These are phyloP conservation scores for Globisporangium nagaii DNA, from an alignment of 352 stramenopile genomes.

Conservation along the genomic window DNA sequence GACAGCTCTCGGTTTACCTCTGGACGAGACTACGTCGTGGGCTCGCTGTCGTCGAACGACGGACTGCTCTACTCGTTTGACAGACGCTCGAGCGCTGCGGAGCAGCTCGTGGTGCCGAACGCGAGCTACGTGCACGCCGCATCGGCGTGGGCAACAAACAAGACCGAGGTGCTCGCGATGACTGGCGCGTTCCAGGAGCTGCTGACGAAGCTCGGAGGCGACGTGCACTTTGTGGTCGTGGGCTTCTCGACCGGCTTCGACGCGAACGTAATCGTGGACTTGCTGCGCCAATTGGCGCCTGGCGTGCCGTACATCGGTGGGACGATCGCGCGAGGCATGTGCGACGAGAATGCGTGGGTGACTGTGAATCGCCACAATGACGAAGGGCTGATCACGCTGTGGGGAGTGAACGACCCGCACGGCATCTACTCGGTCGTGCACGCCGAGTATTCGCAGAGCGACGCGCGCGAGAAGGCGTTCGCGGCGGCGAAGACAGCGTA, in stretches of 20 bases:
- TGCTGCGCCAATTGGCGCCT: constrained; percentile 68
- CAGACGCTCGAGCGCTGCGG: constrained; percentile 33
- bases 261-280: constrained; percentile 61
- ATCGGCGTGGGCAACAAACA: constrained; percentile 70
- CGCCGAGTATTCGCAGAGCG: constrained; percentile 73
- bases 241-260: constrained; percentile 83
- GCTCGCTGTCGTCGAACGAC: constrained; percentile 23
- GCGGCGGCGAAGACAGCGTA: constrained; percentile 65
- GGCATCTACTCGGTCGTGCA: constrained; percentile 81
- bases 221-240: constrained; percentile 83
- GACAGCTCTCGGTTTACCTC: constrained; percentile 8
- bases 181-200: constrained; percentile 76
- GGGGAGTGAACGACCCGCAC: constrained; percentile 80
- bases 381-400: constrained; percentile 77
- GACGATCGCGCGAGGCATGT: constrained; percentile 80
- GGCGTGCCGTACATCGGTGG: constrained; percentile 81
- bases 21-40: constrained; percentile 8
- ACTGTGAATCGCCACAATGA: constrained; percentile 84
- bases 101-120: constrained; percentile 48
- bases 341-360: constrained; percentile 84
- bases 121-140: constrained; percentile 63
- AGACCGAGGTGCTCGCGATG: constrained; percentile 67
- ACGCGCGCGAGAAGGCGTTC: constrained; percentile 74
- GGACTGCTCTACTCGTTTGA: constrained; percentile 32
- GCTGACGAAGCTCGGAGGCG: constrained; percentile 65